Conservation (phyloP, 2,329 filamentous ascomycete species). For the Beauveria sp. region DNA sequence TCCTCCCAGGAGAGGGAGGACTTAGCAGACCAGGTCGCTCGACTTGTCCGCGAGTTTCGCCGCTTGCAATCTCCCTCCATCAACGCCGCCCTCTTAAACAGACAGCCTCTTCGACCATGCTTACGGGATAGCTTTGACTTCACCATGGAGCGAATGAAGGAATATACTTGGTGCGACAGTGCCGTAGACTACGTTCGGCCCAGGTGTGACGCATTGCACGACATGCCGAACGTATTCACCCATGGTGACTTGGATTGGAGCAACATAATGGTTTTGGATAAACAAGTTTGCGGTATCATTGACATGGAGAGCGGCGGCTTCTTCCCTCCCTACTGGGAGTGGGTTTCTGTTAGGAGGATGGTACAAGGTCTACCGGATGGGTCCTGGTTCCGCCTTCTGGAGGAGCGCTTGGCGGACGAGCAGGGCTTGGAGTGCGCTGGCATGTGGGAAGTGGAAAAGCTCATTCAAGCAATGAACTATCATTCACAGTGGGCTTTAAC, state of each 20-base stretch:
- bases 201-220: not conserved
- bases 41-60: not conserved
- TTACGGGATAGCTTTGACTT: not conserved
- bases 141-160: not conserved
- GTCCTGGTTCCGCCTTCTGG: conserved; percentile 5
- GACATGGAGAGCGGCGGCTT: conserved; percentile 4
- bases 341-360: not conserved
- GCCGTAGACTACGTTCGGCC: not conserved
- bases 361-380: not conserved
- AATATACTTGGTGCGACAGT: not conserved
- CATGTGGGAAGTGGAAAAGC: conserved; percentile 6
- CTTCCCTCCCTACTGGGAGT: conserved; percentile 7
- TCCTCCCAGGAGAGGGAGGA: not conserved
- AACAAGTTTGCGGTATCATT: conserved; percentile 3
- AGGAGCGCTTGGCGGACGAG: not conserved
- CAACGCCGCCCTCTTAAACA: not conserved
- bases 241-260: conserved; percentile 8
- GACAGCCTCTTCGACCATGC: not conserved
- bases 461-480: not conserved
- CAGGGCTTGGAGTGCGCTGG: not conserved
- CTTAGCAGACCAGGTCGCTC: not conserved
- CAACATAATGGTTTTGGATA: conserved; percentile 3
- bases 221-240: conserved; percentile 1
- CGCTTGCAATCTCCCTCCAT: not conserved
- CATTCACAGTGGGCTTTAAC: not conserved